phyloP scores from a whole-genome alignment of 345 rosid species.

The Tarenaya hassleriana region DNA sequence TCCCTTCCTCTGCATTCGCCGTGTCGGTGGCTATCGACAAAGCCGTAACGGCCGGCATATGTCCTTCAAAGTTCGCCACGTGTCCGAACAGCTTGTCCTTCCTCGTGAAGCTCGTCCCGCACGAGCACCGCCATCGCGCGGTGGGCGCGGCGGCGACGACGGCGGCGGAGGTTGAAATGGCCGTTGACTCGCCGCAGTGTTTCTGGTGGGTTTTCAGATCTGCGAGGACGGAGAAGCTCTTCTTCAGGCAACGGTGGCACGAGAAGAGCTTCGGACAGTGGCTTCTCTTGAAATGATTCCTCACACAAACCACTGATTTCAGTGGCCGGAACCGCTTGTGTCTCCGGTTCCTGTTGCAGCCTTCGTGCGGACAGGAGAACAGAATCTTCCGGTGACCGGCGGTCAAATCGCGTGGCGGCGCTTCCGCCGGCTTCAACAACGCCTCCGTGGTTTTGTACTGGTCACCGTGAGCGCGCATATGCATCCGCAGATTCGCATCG shows the following conservation, averaged over 20 bases:
- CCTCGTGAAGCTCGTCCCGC: conserved; percentile 64
- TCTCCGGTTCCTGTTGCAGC: conserved; percentile 53
- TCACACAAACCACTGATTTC: conserved; percentile 57
- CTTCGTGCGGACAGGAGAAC: conserved; percentile 63
- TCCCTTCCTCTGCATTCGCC: conserved; percentile 7
- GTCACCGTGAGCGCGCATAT: conserved; percentile 75
- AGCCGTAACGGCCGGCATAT: conserved; percentile 44
- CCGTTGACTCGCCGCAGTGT: conserved; percentile 54
- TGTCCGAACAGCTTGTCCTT: conserved; percentile 74
- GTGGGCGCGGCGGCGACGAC: too few relatives aligned
- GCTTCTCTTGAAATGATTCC: conserved; percentile 73
- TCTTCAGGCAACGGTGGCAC: conserved; percentile 52
- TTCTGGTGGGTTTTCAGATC: conserved; percentile 63
- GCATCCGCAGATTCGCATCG: conserved; percentile 73
- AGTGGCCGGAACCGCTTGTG: conserved; percentile 51
- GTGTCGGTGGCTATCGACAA: conserved; percentile 11
- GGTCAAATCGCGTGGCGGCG: neutral
- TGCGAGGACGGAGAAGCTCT: conserved; percentile 51
- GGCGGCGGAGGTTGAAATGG: too few relatives aligned
- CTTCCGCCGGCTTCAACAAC: conserved; percentile 32
- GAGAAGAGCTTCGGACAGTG: conserved; percentile 69
- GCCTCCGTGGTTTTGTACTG: conserved; percentile 63
- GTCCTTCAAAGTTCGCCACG: conserved; percentile 69
- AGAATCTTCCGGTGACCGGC: conserved; percentile 17
- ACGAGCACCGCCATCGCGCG: conserved; percentile 53